Base-by-base conservation (phyloP, 371 early-diverging fungal genomes). In the Circinella minor region DNA sequence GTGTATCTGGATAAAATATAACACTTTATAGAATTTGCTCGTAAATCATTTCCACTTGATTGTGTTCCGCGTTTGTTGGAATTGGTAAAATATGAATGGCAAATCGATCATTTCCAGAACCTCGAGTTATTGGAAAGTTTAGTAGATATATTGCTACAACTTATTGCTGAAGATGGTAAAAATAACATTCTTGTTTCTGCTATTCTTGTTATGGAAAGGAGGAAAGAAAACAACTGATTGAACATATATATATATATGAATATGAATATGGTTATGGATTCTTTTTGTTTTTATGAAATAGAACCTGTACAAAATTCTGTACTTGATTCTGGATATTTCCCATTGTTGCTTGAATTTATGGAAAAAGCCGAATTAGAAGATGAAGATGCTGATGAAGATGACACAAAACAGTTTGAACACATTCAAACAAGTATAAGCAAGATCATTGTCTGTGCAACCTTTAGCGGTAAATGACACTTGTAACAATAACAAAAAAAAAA, bases 371-470 rank as follows among this genome's bases (percentile, higher is more conserved):
- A 70, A 17, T 48, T 77, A 8, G 67, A 73, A n/a, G 66, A 51
- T 14, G 68, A 79, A 7, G 80, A 77, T 36, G 76, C 74, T 36
- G 81, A 83, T n/a, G 80, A 85, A 49, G 83, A 86, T 37, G 84
- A 85, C n/a, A 73, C 75, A 47, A 82, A 88, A 55, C 83, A 80
- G 43, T 67, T 87, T 65, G 77, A 72, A 7, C 84, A 83, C 20
- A 78, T 82, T n/a, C 75, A 77, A 39, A 77, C 79, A 36, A 78
- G 81, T 0, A 43, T 86, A 14, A 77, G 81, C 54, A 87, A 84
- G 61, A 72, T 80, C 1, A 72, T 79, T 8, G 80, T 89, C 0
- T 84, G 75, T 65, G 82, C 81, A 1, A 79, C 84, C 0, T 83
- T 84, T 9, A 75, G 84, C 27, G 84, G 86, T 86, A 77, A 3